Percentiles rank a stretch among this genome's conserved stretches.
Conservation (phyloP, 179 eudicot species). For the Amaranthus tricolor region DNA sequence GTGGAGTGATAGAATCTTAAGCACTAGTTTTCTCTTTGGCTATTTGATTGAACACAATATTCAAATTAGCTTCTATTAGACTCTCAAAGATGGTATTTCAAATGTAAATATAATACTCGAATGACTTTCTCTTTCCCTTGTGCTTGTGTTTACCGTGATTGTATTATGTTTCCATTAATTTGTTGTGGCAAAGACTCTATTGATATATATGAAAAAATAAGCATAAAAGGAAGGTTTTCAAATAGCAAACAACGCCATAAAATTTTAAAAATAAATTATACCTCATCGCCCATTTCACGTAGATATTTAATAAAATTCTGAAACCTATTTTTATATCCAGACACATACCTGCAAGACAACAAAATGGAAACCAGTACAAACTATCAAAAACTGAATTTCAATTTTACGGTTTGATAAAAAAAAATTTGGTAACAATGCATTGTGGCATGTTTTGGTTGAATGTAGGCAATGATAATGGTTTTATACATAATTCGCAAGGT, state of each 20-base stretch:
- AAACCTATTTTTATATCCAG: constrained; percentile 95
- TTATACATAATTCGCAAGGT: constrained; percentile 1
- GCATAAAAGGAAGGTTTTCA: neutral
- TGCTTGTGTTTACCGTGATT: no score
- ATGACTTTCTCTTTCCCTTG: no score
- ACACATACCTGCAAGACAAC: constrained; percentile 71
- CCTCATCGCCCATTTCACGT: constrained; percentile 99
- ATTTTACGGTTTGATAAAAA: constrained; percentile 1
- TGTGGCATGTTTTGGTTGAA: neutral
- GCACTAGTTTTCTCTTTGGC: no score
- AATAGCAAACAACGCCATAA: neutral
- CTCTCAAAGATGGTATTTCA: no score
- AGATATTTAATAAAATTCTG: constrained; percentile 93
- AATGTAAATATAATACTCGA: no score
- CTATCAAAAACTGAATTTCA: constrained; percentile 2
- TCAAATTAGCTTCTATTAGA: no score
- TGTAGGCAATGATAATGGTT: neutral
- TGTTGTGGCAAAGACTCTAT: no score
- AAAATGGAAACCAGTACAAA: constrained; percentile 6
- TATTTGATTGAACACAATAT: no score
- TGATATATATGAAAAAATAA: neutral
- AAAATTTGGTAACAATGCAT: constrained; percentile 1
- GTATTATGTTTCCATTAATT: no score
- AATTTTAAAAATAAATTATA: constrained; percentile 21
- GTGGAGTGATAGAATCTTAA: no score